Conservation (phyloP, 768 basidiomycete genomes). For the Sarcodon sp. region DNA sequence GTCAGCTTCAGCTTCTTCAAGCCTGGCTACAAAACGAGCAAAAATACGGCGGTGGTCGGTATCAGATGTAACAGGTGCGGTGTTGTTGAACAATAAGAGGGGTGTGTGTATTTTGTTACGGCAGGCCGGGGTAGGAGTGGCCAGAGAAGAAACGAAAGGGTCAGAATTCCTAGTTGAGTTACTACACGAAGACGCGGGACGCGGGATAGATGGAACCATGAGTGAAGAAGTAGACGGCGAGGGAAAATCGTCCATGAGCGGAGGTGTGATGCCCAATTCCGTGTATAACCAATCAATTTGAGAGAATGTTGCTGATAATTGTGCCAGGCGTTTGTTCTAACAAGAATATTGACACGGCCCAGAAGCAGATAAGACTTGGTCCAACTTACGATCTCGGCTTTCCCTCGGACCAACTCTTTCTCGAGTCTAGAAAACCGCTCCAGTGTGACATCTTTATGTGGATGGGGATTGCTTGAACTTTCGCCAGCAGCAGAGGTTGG, state of each 20-base stretch:
- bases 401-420: conserved; percentile 75
- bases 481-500: conserved; percentile 30
- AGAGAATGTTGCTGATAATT: conserved; percentile 49
- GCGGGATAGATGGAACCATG: conserved; percentile 13
- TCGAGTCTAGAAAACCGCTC: conserved; percentile 74
- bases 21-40: conserved; percentile 43
- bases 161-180: conserved; percentile 13
- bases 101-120: conserved; percentile 18
- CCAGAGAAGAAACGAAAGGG: conserved; percentile 24
- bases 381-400: conserved; percentile 67
- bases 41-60: conserved; percentile 46
- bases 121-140: conserved; percentile 21
- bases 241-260: conserved; percentile 33
- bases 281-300: conserved; percentile 77
- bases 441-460: conserved; percentile 61
- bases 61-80: conserved; percentile 13
- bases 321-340: conserved; percentile 54
- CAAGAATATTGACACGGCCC: conserved; percentile 1
- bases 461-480: conserved; percentile 20
- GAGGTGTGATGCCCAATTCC: conserved; percentile 67
- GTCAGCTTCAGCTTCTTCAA: conserved; percentile 41
- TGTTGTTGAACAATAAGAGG: conserved; percentile 18
- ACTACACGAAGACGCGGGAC: conserved; percentile 19
- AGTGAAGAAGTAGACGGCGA: conserved; percentile 20
- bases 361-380: background rate